These are phyloP conservation scores for Aspergillus bombycis DNA, from an alignment of 2,329 filamentous ascomycete genomes.

Conservation along the genomic window DNA sequence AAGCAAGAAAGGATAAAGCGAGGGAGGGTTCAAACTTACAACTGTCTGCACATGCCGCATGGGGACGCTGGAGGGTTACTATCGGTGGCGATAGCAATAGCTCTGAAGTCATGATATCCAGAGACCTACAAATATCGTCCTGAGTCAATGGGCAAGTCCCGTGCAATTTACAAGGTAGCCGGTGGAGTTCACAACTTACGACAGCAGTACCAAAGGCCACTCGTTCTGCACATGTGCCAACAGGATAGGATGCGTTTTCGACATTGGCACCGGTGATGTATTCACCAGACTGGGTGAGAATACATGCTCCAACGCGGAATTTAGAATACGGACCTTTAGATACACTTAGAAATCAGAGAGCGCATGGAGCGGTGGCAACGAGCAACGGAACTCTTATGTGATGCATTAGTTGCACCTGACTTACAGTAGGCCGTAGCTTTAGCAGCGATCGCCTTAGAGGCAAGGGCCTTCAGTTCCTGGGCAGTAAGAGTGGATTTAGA, in stretches of 20 bases:
- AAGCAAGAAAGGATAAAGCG: background rate
- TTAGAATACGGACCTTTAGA: conserved; percentile 75
- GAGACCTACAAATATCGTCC: conserved; percentile 36
- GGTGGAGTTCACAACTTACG: conserved; percentile 38
- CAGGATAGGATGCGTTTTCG: conserved; percentile 91
- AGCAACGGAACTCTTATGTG: background rate
- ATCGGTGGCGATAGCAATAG: conserved; percentile 84
- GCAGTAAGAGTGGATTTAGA: conserved; percentile 52
- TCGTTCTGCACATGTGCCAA: conserved; percentile 93
- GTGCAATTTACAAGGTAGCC: background rate
- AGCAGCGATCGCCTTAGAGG: conserved; percentile 66
- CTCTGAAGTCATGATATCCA: conserved; percentile 65
- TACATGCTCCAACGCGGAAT: conserved; percentile 84
- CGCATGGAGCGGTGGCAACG: background rate
- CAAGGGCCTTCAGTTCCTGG: conserved; percentile 67
- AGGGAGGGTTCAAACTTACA: conserved; percentile 56
- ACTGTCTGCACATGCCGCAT: conserved; percentile 96
- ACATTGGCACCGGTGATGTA: conserved; percentile 80
- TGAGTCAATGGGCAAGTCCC: background rate
- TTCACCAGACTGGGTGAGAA: conserved; percentile 64
- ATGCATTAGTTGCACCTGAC: conserved; percentile 28
- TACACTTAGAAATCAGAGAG: conserved; percentile 7
- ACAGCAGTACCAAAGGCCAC: conserved; percentile 85
- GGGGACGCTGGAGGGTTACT: conserved; percentile 69
- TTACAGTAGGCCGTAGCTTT: conserved; percentile 81